Base-by-base conservation (phyloP, 139 green algal genomes). In the Diplosphaera chodatii region DNA sequence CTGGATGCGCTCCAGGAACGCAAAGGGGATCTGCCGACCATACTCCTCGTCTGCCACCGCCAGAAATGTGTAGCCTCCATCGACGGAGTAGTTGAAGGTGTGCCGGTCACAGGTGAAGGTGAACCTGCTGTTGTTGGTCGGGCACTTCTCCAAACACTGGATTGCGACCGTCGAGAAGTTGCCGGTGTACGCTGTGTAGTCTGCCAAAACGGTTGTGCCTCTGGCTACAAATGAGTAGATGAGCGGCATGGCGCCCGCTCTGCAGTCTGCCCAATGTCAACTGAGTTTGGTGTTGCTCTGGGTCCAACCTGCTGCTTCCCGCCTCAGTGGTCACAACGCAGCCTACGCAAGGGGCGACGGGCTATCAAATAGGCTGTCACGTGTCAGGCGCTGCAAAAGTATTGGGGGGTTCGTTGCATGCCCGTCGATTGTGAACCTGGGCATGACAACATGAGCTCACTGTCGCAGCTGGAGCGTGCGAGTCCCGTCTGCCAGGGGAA, bases 81-180 rank as follows among this genome's bases (percentile, higher is more conserved):
- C 73, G 0, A 90, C 71, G 15, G 93, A 71, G 75, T 92, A 96
- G 73, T 96, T 96, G 82, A 96, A 94, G 21, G 90, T 94, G 77
- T 96, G 91, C 59, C 82, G 84, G 18, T 88, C 79, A 31, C 81
- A 87, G 15, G 83, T 84, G 70, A 82, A 86, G 0, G 84, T 90
- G 59, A 89, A 88, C 67, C 84, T 90, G 66, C 71, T 72, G 64
- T 90, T 84, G 68, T 77, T 64, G 4, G 63, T 59, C 3, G 78
- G 73, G 62, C 72, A 78, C 29, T 89, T 88, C 31, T 91, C 80
- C 20, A 97, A 71, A 69, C 90, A 96, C 74, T 98, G 88, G 15
- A 97, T 83, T 0, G 92, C 92, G 31, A 98, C 85, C 1, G 88
- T 91, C 64, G 80, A 88, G 78, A 98, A 98, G 73, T 98, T 98